Percentiles rank a stretch among this genome's conserved stretches.
These are phyloP conservation scores for Medicago truncatula DNA, from an alignment of 306 rosid genomes.

Conservation along the genomic window DNA sequence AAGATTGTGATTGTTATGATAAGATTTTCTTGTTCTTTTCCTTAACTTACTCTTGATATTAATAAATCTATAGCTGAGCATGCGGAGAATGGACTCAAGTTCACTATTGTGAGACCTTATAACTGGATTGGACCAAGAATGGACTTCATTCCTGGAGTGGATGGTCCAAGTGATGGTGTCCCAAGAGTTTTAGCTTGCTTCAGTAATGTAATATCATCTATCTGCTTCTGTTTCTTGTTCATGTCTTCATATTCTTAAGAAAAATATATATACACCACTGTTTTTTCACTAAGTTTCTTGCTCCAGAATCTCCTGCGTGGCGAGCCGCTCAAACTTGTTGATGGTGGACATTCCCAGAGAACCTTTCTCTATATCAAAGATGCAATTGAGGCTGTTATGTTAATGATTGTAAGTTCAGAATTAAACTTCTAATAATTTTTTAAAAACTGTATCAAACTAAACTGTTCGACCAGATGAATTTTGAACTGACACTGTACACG, in stretches of 20 bases:
- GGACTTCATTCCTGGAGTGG: slow-evolving; percentile 96
- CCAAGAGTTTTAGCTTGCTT: slow-evolving; percentile 93
- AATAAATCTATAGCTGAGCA: slow-evolving; percentile 63
- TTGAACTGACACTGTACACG: neutral
- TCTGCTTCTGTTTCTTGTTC: slow-evolving; percentile 19
- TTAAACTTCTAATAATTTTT: neutral
- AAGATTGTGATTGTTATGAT: neutral
- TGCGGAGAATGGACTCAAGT: slow-evolving; percentile 80
- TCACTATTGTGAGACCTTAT: slow-evolving; percentile 83
- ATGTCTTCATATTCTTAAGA: slow-evolving; percentile 1
- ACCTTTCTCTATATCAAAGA: slow-evolving; percentile 78
- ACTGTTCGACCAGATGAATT: neutral
- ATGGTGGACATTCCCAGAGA: slow-evolving; percentile 81
- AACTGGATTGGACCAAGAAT: slow-evolving; percentile 96
- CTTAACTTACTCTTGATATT: slow-evolving; percentile 23
- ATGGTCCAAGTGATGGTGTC: slow-evolving; percentile 89
- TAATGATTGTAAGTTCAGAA: slow-evolving; percentile 75
- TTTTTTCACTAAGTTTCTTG: slow-evolving; percentile 43
- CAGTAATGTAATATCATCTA: slow-evolving; percentile 60
- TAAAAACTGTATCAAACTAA: neutral
- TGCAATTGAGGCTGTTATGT: slow-evolving; percentile 82
- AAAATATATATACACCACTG: neutral
- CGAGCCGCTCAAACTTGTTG: slow-evolving; percentile 91
- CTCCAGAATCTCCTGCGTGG: slow-evolving; percentile 82
- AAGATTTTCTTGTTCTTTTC: slow-evolving; percentile 6